Base-by-base conservation (phyloP, 225 moss, liverwort and hornwort genomes). In the Physcomitrium patens region DNA sequence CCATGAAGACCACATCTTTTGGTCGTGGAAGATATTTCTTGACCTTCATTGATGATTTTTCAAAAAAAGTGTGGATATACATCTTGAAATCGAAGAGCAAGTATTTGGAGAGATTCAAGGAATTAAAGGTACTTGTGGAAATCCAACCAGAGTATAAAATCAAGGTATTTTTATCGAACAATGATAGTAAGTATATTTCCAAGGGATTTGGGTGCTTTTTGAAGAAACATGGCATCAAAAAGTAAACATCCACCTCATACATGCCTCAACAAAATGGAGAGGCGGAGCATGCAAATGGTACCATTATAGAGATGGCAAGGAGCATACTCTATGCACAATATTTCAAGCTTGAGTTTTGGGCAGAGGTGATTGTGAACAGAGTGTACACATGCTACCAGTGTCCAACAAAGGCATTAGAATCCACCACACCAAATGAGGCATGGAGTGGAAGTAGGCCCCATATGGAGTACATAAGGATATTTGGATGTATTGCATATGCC, bases 331-430 rank as follows among this genome's bases (percentile, higher is more conserved):
- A 61, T 59, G 58, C 58, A 6, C 43, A 23, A 44, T 0, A 0
- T 14, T 6, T 65, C 10, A 12, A 5, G 0, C n/a, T n/a, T n/a
- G 0, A 2, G 0, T 5, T 68, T 52, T 51, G 23, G 28, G 16
- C 26, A 0, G 68, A 68, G 52, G 68, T 15, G 1, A 17, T 3
- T 1, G 24, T 1, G 1, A 24, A 24, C 1, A 1, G 1, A 1
- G 24, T 24, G 24, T 24, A 24, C 1, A 47, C 23, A 26, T 0
- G 10, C 17, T 62, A 62, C 12, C 2, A 0, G 9, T 60, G 17
- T 3, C 47, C 23, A 3, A 50, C n/a, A 8, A 47, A 28, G 0
- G 46, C 28, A 0, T 0, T 62, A 0, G 0, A 0, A 0, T 3
- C 2, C 0, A 22, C 43, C 0, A 58, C 22, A 0, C 16, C 70